A percentile compares a stretch with the other conserved stretches of the same genome.
These are phyloP conservation scores for Plantago coronopus DNA, from an alignment of 305 asterid species.

Conservation along the genomic window DNA sequence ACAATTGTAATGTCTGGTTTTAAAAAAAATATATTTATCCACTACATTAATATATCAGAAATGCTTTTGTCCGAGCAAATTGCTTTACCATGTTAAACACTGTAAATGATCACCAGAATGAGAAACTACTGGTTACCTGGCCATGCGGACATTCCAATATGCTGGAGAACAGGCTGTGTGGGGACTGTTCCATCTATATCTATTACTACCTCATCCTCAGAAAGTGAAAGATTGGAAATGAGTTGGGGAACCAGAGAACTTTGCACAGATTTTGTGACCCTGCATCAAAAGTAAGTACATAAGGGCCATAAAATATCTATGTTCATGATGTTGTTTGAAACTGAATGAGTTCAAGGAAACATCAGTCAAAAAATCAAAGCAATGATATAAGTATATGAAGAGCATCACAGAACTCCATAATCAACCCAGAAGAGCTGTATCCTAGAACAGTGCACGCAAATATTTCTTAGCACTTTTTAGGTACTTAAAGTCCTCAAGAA, in stretches of 20 bases:
- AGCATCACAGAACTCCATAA: slow-evolving; percentile 15
- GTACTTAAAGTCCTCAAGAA: slow-evolving; percentile 18
- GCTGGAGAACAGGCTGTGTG: slow-evolving; percentile 83
- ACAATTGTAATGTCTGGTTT: neutral
- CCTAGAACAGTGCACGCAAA: slow-evolving; percentile 18
- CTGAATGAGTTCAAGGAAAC: no score
- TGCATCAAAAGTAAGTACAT: slow-evolving; percentile 27
- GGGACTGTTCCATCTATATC: slow-evolving; percentile 82
- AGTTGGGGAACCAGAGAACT: slow-evolving; percentile 58
- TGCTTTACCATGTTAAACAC: slow-evolving; percentile 19
- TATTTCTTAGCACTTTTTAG: slow-evolving; percentile 10
- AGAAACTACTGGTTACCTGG: slow-evolving; percentile 58
- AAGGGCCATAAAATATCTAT: slow-evolving; percentile 21
- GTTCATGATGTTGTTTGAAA: neutral
- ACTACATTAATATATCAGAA: neutral
- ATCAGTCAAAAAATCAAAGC: no score
- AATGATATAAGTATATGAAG: neutral
- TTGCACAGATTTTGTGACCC: slow-evolving; percentile 71
- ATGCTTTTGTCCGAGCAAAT: slow-evolving; percentile 14
- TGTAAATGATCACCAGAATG: slow-evolving; percentile 26
- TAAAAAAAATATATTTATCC: no score
- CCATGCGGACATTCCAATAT: slow-evolving; percentile 92
- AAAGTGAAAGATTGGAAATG: slow-evolving; percentile 61
- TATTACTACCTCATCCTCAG: slow-evolving; percentile 73
- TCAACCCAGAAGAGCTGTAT: slow-evolving; percentile 1